Percentiles rank a stretch among this genome's conserved stretches.
These are phyloP conservation scores for Stellera chamaejasme DNA, from an alignment of 345 rosid genomes.

Conservation along the genomic window DNA sequence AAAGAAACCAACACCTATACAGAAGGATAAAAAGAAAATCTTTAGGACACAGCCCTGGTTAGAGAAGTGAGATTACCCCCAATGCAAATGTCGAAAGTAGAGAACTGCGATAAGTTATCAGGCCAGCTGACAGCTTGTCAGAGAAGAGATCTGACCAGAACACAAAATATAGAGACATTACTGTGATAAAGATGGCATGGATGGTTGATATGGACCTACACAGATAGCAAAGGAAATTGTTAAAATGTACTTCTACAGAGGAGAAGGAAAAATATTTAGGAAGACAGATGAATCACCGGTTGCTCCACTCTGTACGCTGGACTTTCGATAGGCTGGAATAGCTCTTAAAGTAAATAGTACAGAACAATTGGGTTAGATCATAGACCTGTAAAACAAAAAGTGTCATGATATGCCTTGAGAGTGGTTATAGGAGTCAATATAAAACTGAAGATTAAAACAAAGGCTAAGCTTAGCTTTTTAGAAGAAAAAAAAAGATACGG, in stretches of 20 bases:
- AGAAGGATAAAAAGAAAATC: too few species aligned
- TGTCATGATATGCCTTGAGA: background rate
- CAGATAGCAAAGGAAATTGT: background rate
- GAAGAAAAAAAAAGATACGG: background rate
- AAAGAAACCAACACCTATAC: too few species aligned
- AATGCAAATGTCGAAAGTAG: slow-evolving; percentile 36
- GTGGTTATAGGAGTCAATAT: background rate
- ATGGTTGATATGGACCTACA: slow-evolving; percentile 58
- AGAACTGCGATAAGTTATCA: slow-evolving; percentile 40
- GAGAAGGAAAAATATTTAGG: background rate
- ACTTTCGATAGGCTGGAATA: slow-evolving; percentile 37
- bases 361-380: slow-evolving; percentile 44
- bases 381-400: slow-evolving; percentile 35
- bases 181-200: slow-evolving; percentile 55
- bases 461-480: background rate
- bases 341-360: slow-evolving; percentile 49
- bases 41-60: too few species aligned
- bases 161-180: slow-evolving; percentile 49
- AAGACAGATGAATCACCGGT: slow-evolving; percentile 31
- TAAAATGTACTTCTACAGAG: background rate
- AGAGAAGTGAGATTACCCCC: slow-evolving; percentile 39
- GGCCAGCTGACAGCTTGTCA: slow-evolving; percentile 25
- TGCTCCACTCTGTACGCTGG: slow-evolving; percentile 60
- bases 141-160: slow-evolving; percentile 53
- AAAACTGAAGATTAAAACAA: background rate